phyloP scores from a whole-genome alignment of 2,329 filamentous ascomycete species.

The Epichloe aotearoae region DNA sequence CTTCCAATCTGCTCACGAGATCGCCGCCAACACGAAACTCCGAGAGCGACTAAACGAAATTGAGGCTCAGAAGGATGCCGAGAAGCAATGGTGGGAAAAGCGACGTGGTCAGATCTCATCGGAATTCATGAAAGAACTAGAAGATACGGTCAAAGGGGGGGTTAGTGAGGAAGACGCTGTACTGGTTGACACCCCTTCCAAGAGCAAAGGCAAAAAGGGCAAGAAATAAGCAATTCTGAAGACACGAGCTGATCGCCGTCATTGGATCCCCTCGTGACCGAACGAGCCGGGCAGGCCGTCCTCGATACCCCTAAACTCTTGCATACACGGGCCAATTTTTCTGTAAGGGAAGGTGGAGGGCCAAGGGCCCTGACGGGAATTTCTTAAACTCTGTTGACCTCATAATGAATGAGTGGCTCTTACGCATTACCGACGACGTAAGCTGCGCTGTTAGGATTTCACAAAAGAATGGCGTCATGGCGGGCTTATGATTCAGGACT shows the following conservation, averaged over 20 bases:
- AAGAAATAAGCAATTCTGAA: constrained; percentile 28
- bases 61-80: constrained; percentile 53
- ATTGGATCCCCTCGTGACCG: background rate
- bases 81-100: constrained; percentile 90
- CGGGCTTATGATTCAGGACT: background rate
- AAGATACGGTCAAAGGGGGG: constrained; percentile 34
- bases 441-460: background rate
- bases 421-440: background rate
- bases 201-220: constrained; percentile 48
- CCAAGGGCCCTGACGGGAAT: background rate
- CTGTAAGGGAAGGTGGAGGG: background rate
- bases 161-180: constrained; percentile 41
- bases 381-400: background rate
- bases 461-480: background rate
- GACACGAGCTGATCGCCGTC: background rate
- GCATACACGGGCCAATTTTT: background rate
- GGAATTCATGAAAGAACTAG: constrained; percentile 76
- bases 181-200: constrained; percentile 52
- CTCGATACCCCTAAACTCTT: background rate
- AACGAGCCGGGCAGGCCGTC: background rate
- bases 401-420: background rate
- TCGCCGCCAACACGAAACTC: constrained; percentile 70
- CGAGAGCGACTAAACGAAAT: constrained; percentile 65
- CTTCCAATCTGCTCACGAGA: constrained; percentile 96
- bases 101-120: constrained; percentile 59